Evolutionary conservation across 2,329 filamentous ascomycete species (phyloP).

Genomic region (Arthrobotrys megalospora): DNA sequence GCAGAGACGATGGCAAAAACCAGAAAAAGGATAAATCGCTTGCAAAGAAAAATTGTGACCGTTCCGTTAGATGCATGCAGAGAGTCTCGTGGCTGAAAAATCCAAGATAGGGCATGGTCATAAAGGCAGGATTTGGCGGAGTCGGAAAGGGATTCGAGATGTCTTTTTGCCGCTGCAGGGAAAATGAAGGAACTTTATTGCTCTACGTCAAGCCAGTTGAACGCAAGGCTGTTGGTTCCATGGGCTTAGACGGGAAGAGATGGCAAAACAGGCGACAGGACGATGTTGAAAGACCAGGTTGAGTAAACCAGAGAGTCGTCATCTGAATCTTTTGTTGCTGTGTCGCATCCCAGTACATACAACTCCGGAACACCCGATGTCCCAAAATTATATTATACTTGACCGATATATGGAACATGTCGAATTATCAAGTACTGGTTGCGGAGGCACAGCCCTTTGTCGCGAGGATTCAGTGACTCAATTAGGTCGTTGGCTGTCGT

Average conservation of each 20-base stretch:
- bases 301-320: conserved; percentile 48
- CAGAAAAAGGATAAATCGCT: conserved; percentile 51
- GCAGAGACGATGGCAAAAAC: conserved; percentile 43
- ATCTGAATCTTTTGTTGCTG: conserved; percentile 37
- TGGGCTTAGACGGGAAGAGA: conserved; percentile 16
- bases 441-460: conserved; percentile 54
- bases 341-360: conserved; percentile 42
- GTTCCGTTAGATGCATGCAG: conserved; percentile 58
- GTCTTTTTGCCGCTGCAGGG: conserved; percentile 45
- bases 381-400: conserved; percentile 23
- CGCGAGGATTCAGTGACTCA: conserved; percentile 59
- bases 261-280: conserved; percentile 32
- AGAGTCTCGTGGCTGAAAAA: conserved; percentile 57
- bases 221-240: conserved; percentile 40
- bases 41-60: conserved; percentile 41
- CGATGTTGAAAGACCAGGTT: conserved; percentile 40
- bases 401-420: conserved; percentile 26
- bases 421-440: conserved; percentile 21
- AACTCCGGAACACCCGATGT: conserved; percentile 38
- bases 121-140: conserved; percentile 46
- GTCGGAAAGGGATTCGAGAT: conserved; percentile 25
- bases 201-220: conserved; percentile 58
- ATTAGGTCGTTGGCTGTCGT: conserved; percentile 38
- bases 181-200: conserved; percentile 15
- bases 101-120: conserved; percentile 50